phyloP scores from a whole-genome alignment of 208 protist genomes.

The Leishmania arabica region DNA sequence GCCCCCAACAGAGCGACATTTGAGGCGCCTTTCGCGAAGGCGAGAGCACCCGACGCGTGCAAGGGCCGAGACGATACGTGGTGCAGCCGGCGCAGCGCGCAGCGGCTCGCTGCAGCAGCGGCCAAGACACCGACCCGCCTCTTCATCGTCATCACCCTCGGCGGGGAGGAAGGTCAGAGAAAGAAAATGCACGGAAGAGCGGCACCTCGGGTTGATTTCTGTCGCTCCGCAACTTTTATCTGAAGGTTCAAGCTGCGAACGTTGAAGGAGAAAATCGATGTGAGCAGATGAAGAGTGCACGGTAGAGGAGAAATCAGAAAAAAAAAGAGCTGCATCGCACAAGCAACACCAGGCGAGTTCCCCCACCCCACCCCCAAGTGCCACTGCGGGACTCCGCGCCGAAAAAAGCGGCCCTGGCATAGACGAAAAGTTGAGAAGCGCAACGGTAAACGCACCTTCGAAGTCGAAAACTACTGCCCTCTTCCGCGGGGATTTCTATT shows the following conservation, averaged over 20 bases:
- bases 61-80: not conserved
- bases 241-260: no score
- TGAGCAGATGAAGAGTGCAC: not conserved
- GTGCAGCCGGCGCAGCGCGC: slow-evolving; percentile 26
- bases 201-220: not conserved
- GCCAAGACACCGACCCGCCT: slow-evolving; percentile 8
- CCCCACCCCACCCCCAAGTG: not conserved
- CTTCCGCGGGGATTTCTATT: not conserved
- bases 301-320: no score
- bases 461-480: not conserved
- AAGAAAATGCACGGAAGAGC: not conserved
- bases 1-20: slow-evolving; percentile 2
- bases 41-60: not conserved
- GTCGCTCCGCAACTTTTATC: not conserved
- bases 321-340: not conserved
- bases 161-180: not conserved
- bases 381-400: not conserved
- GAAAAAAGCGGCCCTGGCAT: not conserved
- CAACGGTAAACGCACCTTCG: not conserved
- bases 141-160: slow-evolving; percentile 8
- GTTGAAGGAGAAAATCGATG: not conserved
- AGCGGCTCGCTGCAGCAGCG: slow-evolving; percentile 7
- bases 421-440: not conserved
- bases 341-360: not conserved
- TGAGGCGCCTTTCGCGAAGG: not conserved